Conservation (phyloP, 2,329 filamentous ascomycete genomes). For the Pseudocercospora fijiensis region DNA sequence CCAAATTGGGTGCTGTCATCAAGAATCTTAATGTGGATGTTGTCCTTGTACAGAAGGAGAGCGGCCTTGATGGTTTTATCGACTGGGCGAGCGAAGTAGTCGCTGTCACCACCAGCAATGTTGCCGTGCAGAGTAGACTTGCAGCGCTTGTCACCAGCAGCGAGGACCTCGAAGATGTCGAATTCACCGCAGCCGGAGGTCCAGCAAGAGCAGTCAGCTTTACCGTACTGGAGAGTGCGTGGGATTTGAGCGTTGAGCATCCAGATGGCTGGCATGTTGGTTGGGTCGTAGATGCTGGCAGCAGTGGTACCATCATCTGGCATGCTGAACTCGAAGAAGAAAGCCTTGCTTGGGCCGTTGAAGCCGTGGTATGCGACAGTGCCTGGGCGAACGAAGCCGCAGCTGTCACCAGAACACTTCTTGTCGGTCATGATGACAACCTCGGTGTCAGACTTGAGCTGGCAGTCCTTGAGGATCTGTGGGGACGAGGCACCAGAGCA, state of each 20-base stretch:
- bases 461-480: constrained; percentile 51
- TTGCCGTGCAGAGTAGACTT: constrained; percentile 70
- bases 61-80: constrained; percentile 62
- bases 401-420: constrained; percentile 49
- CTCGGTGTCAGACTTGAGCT: constrained; percentile 53
- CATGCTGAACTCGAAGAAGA: constrained; percentile 74
- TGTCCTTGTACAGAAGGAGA: constrained; percentile 58
- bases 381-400: constrained; percentile 39
- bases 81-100: constrained; percentile 69
- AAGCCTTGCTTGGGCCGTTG: constrained; percentile 66
- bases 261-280: constrained; percentile 74
- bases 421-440: constrained; percentile 54
- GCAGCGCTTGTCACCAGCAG: constrained; percentile 62
- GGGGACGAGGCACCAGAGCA: constrained; percentile 48
- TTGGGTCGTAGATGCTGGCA: constrained; percentile 37
- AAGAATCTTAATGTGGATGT: constrained; percentile 57
- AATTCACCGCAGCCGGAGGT: constrained; percentile 68
- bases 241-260: constrained; percentile 71
- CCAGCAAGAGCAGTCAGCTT: constrained; percentile 69
- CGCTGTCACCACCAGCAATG: constrained; percentile 63
- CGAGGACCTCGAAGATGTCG: constrained; percentile 71
- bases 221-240: constrained; percentile 66
- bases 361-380: constrained; percentile 63
- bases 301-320: constrained; percentile 57
- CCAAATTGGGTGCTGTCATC: constrained; percentile 43